Conservation (phyloP, 768 basidiomycete genomes). For the Galerina marginata region DNA sequence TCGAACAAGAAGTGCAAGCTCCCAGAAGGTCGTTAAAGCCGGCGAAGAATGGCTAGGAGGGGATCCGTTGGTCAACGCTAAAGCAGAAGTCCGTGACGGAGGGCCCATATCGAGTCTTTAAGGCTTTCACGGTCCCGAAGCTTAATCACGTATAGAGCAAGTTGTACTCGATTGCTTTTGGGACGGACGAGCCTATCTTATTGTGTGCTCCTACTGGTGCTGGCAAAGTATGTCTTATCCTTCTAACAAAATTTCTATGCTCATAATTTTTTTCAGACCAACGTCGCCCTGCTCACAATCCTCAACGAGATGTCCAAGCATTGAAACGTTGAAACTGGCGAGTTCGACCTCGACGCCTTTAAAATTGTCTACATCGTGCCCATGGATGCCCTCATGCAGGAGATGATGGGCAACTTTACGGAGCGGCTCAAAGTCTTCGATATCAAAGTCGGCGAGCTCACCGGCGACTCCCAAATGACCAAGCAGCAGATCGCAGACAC, state of each 20-base stretch:
- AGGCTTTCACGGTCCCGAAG: constrained; percentile 81
- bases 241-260: background rate
- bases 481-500: constrained; percentile 97
- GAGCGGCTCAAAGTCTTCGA: constrained; percentile 71
- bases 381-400: constrained; percentile 99
- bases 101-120: constrained; percentile 75
- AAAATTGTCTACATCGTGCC: constrained; percentile 98
- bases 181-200: constrained; percentile 91
- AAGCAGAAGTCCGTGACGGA: constrained; percentile 71
- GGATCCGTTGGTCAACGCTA: constrained; percentile 95
- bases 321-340: constrained; percentile 80
- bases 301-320: constrained; percentile 90
- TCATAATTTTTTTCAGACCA: constrained; percentile 68
- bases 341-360: constrained; percentile 86
- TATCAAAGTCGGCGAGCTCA: constrained; percentile 92
- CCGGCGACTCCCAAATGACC: constrained; percentile 97
- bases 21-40: constrained; percentile 98
- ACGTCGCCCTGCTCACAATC: constrained; percentile 95
- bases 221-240: constrained; percentile 79
- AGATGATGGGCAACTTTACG: constrained; percentile 96
- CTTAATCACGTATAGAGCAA: constrained; percentile 95
- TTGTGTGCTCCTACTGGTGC: constrained; percentile 99
- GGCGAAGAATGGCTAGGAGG: constrained; percentile 94
- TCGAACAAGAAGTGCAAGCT: constrained; percentile 98
- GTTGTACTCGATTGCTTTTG: constrained; percentile 91